Evolutionary conservation across 2,329 filamentous ascomycete genomes (phyloP), one percentile per base, ranked within the genome.

Genomic region (Hypoxylon sp.): DNA sequence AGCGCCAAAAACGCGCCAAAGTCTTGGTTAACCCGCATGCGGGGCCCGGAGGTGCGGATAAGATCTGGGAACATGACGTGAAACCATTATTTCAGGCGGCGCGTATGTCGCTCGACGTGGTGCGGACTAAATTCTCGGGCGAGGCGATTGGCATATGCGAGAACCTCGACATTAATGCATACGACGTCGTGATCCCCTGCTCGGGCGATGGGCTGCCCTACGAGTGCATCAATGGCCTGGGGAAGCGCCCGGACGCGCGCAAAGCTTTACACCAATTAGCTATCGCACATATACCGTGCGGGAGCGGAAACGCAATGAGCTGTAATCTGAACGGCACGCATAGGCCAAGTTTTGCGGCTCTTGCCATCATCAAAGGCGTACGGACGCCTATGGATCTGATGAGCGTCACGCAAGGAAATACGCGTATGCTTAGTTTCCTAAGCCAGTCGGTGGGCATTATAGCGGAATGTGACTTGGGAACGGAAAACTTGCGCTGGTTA

Each of bases 151-250:
- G 93, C 19, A 90, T 98, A 67, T 90, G 89, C 10, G 86, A 92
- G 76, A 85, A 89, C 46, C 81, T 97, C 53, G 92, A 98, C 76
- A 86, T 96, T 29, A 88, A 94, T 52, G 87, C 86, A 1, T 97
- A 90, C 79, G 96, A 99, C 81, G 91, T 94, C 7, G 87, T 98
- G 13, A 89, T 95, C 27, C 93, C 93, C 69, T 96, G 93, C 77
- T 98, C 95, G 0, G 96, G 96, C 3, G 96, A 99, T 75, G 96
- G 96, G 8, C 85, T 97, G 42, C 91, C 93, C 0, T 92, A 97
- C 78, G 96, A 99, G 80, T 92, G 97, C 7, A 97, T 98, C 83
- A 98, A 99, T 77, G 96, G 96, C 0, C 82, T 99, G 32, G 94
- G 88, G 13, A 91, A 89, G 80, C 90, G 93, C 42, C 77, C 86